Evolutionary conservation across 2,329 filamentous ascomycete genomes (phyloP).

Genomic region (Fusarium udum): DNA sequence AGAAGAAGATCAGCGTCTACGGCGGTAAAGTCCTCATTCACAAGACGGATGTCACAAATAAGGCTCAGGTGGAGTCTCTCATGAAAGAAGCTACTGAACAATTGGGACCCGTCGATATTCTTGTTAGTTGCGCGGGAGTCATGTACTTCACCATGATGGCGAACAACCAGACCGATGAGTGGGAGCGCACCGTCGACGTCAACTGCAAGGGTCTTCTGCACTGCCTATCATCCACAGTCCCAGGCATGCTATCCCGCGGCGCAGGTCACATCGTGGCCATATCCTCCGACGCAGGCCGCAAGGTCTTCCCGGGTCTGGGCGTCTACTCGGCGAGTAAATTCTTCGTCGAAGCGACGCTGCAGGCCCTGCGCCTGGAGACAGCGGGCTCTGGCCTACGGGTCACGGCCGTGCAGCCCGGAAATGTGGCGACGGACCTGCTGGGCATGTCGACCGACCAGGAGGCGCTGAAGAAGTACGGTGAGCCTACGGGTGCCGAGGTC

Average conservation of each 20-base stretch:
- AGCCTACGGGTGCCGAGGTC: constrained; percentile 78
- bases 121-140: constrained; percentile 83
- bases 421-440: constrained; percentile 77
- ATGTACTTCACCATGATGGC: constrained; percentile 94
- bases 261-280: constrained; percentile 81
- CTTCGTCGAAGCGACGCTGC: constrained; percentile 85
- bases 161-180: constrained; percentile 76
- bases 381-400: constrained; percentile 77
- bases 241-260: constrained; percentile 75
- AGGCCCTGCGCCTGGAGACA: constrained; percentile 78
- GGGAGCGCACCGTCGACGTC: constrained; percentile 84
- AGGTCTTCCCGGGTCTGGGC: constrained; percentile 82
- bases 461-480: constrained; percentile 81
- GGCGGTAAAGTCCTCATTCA: constrained; percentile 74
- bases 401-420: constrained; percentile 80
- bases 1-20: constrained; percentile 64
- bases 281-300: constrained; percentile 82
- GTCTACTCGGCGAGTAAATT: constrained; percentile 87
- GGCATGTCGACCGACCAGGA: constrained; percentile 79
- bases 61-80: constrained; percentile 71
- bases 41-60: constrained; percentile 77
- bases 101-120: constrained; percentile 78
- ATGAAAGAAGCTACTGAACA: constrained; percentile 66
- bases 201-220: constrained; percentile 87
- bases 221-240: constrained; percentile 74